phyloP scores from a whole-genome alignment of 1,284 basidiomycete genomes.

The Ceratobasidium sp. region DNA sequence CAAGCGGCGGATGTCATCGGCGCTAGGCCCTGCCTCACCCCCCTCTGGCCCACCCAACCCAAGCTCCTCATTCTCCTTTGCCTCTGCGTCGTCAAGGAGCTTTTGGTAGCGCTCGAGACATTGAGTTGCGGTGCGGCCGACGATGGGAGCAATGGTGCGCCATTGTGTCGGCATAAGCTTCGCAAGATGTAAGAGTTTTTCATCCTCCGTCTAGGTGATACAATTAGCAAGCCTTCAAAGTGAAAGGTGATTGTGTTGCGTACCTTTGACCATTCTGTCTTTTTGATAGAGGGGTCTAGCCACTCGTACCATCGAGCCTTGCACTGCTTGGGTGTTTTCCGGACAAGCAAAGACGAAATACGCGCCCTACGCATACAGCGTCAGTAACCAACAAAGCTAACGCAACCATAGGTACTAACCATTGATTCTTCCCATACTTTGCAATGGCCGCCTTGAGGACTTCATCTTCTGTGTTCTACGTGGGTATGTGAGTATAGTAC shows the following conservation, averaged over 20 bases:
- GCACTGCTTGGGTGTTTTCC: conserved; percentile 99
- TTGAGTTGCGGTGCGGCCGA: conserved; percentile 98
- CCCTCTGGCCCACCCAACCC: conserved; percentile 83
- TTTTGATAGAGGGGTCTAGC: conserved; percentile 99
- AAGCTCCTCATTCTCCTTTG: conserved; percentile 91
- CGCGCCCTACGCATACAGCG: conserved; percentile 77
- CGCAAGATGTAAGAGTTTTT: conserved; percentile 96
- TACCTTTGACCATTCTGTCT: conserved; percentile 99
- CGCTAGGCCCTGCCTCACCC: conserved; percentile 82
- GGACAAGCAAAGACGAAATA: conserved; percentile 95
- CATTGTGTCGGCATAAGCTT: conserved; percentile 99
- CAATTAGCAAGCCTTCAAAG: conserved; percentile 26
- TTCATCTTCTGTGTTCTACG: conserved; percentile 90
- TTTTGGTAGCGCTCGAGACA: conserved; percentile 99
- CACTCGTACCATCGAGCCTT: conserved; percentile 99
- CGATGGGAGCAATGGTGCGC: conserved; percentile 99
- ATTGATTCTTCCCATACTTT: conserved; percentile 97
- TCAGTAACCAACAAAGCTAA: conserved; percentile 28
- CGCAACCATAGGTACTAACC: conserved; percentile 59
- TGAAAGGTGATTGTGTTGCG: conserved; percentile 47
- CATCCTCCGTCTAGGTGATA: conserved; percentile 83
- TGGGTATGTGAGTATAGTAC: background rate
- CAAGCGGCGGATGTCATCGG: conserved; percentile 89
- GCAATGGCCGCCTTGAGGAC: conserved; percentile 97
- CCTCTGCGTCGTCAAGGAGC: conserved; percentile 95